Base-by-base conservation (phyloP, 192 early-diverging fungal species). In the Spinellus fusiger region DNA sequence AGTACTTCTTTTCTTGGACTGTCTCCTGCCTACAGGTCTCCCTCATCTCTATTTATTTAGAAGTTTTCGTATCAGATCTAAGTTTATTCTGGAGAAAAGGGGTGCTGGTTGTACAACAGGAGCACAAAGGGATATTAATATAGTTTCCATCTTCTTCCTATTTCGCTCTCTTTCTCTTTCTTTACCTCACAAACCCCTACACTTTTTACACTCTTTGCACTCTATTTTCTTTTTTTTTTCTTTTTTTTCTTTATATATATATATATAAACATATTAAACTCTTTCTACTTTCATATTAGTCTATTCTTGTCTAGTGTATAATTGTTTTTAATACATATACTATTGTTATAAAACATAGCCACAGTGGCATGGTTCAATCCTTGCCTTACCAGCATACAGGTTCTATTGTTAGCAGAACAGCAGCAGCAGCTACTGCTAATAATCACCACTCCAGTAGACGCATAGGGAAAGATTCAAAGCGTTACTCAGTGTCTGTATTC, bases 401-500 rank as follows among this genome's bases (percentile, higher is more conserved):
- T 20, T 63, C 62, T 26, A 55, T 70, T 13, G 68, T 70, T 3
- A 64, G 61, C 49, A 40, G 69, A 47, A 59, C 69, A 4, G 69
- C 65, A 22, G 69, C 69, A 23, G 66, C 66, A 15, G 66, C 66
- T n/a, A 59, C 66, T 34, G 66, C 66, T 22, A 68, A 68, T 29
- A 68, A 61, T 27, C 66, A 61, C 34, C 66, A 68, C 51, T 68
- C 66, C 15, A 68, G 47, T 38, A 58, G 66, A 29, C 54, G 63
- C 9, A 61, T 71, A 12, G 81, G 80, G 61, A 79, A 85, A 31
- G 79, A 75, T 54, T 83, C 80, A 53, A 79, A 85, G 56, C 74
- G 88, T 62, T 90, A 90, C 68, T 90, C 88, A 1, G 83, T 86
- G 10, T 82, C 73, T 18, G 84, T 84, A 29, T 74, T 90, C 18